Base-by-base conservation (phyloP, 805 yeast species). In the Komagataella populi region DNA sequence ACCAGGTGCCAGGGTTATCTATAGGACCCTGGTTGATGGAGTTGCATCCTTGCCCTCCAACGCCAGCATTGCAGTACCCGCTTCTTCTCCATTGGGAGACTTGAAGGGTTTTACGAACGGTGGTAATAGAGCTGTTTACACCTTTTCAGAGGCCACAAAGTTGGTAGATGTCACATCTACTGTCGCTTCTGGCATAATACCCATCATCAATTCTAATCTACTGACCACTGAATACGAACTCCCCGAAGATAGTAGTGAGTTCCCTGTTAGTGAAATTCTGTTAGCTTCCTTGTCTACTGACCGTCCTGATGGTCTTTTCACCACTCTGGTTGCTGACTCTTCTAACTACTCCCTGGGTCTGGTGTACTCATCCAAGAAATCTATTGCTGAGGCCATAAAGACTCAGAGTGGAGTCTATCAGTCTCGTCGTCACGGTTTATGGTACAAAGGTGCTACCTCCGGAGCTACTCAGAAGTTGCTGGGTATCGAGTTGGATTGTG, bases 401-500 rank as follows among this genome's bases (percentile, higher is more conserved):
- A 83, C 87, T 20, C 76, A 79, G 49, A 80, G 87, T 7, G 99
- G 99, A 53, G 96, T 93, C 2, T 93, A 93, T 68, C 96, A 85
- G 66, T 87, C 96, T 6, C 83, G 99, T 60, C 82, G 84, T 60
- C 81, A 87, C 55, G 98, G 95, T 47, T 74, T 93, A 53, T 93
- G 99, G 99, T 85, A 83, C 65, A 93, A 93, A 66, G 99, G 99
- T 30, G 84, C 84, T 52, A 87, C 96, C 1, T 85, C 96, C n/a
- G 99, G 99, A 18, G 95, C 96, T 50, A 87, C 95, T 1, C 99
- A 93, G 69, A 73, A 74, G 57, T 73, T 93, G 48, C 57, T 84
- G 22, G 68, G 73, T 47, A 65, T 93, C 52, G 83, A 80, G 51
- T 67, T 79, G 54, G 99, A 93, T 69, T 93, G 99, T 67, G 99